phyloP scores from a whole-genome alignment of 371 early-diverging fungal species.

The Rhizopus stolonifer region DNA sequence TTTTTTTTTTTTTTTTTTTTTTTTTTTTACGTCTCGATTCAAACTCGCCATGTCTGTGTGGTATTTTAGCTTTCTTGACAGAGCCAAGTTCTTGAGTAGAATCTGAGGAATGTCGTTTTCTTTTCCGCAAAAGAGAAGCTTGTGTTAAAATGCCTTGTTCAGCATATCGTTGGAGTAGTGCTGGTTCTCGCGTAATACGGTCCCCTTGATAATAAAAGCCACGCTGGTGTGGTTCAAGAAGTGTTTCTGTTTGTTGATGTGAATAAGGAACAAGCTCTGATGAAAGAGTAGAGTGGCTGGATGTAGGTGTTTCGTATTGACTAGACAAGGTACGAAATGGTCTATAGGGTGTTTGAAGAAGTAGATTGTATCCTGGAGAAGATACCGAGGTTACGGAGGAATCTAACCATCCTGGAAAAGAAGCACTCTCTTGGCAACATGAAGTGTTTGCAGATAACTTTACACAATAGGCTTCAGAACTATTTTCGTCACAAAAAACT shows the following conservation, averaged over 20 bases:
- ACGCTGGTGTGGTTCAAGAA: slow-evolving; percentile 45
- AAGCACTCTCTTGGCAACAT: slow-evolving; percentile 15
- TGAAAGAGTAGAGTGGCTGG: neutral
- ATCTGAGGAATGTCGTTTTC: slow-evolving; percentile 40
- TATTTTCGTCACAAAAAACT: slow-evolving; percentile 28
- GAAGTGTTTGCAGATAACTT: slow-evolving; percentile 27
- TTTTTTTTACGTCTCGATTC: slow-evolving; percentile 46
- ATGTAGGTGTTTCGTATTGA: neutral
- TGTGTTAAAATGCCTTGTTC: slow-evolving; percentile 48
- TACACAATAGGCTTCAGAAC: slow-evolving; percentile 23
- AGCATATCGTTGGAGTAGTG: slow-evolving; percentile 40
- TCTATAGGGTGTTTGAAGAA: neutral
- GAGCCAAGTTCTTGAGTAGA: slow-evolving; percentile 21
- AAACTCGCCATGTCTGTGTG: slow-evolving; percentile 53
- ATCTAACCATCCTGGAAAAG: neutral
- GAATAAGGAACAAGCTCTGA: neutral
- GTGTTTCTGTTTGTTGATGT: neutral
- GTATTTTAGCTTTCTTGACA: slow-evolving; percentile 47
- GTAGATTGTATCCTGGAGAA: neutral
- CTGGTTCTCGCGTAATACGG: slow-evolving; percentile 41
- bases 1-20: neutral
- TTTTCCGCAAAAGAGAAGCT: slow-evolving; percentile 43
- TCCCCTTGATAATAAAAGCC: slow-evolving; percentile 50
- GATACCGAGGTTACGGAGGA: neutral
- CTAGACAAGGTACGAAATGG: neutral